Percentiles rank a stretch among this genome's conserved stretches.
Evolutionary conservation across 1,284 basidiomycete genomes (phyloP).

Genomic region (Cystobasidiaceae sp.): DNA sequence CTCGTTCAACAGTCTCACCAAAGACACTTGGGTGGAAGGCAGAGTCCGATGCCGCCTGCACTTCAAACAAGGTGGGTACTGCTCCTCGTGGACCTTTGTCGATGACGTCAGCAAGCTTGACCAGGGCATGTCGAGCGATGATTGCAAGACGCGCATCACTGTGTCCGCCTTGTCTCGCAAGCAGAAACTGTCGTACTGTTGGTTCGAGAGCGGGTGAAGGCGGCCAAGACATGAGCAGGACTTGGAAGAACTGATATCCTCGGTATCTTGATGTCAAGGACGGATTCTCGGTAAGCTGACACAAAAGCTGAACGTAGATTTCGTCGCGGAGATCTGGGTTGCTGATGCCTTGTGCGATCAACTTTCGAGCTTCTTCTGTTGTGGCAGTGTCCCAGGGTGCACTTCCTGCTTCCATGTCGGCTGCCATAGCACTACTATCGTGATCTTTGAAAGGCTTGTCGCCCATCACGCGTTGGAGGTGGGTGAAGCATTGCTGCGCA

Average conservation of each 20-base stretch:
- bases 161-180: conserved; percentile 61
- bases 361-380: conserved; percentile 78
- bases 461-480: conserved; percentile 85
- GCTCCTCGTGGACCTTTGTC: conserved; percentile 78
- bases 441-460: conserved; percentile 53
- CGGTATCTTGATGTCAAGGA: conserved; percentile 74
- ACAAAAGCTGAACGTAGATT: conserved; percentile 84
- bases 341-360: conserved; percentile 67
- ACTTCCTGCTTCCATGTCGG: not conserved
- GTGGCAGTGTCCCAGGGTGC: conserved; percentile 49
- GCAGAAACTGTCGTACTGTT: conserved; percentile 65
- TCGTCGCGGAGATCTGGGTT: conserved; percentile 81
- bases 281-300: conserved; percentile 77
- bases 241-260: conserved; percentile 86
- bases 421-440: not conserved
- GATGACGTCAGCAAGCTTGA: conserved; percentile 63
- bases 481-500: conserved; percentile 75
- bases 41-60: conserved; percentile 81
- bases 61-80: conserved; percentile 69
- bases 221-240: conserved; percentile 76
- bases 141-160: conserved; percentile 71
- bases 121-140: conserved; percentile 80
- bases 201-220: conserved; percentile 84
- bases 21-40: conserved; percentile 91
- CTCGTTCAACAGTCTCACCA: conserved; percentile 75